These are phyloP conservation scores for Exophiala xenobiotica DNA, from an alignment of 2,329 filamentous ascomycete genomes.

Conservation along the genomic window DNA sequence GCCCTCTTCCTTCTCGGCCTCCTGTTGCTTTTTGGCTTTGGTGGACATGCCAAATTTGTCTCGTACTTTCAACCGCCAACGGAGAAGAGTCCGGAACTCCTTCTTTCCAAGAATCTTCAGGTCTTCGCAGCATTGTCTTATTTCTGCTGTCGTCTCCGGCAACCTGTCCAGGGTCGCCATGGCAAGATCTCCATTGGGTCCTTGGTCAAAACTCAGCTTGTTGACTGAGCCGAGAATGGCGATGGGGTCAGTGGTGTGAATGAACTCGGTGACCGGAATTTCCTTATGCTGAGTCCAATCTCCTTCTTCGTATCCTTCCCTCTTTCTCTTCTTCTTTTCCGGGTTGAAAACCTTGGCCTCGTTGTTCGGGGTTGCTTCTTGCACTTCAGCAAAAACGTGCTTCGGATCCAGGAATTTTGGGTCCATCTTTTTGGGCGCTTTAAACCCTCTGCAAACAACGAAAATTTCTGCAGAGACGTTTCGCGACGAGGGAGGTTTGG, in stretches of 20 bases:
- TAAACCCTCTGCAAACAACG: constrained; percentile 92
- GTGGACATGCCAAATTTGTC: constrained; percentile 77
- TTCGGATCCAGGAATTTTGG: constrained; percentile 87
- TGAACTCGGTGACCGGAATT: constrained; percentile 83
- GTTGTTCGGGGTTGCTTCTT: constrained; percentile 83
- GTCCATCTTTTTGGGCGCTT: constrained; percentile 90
- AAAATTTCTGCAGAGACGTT: constrained; percentile 99
- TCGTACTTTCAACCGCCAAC: constrained; percentile 84
- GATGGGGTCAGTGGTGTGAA: constrained; percentile 90
- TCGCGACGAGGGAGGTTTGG: constrained; percentile 91
- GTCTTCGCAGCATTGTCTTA: constrained; percentile 74
- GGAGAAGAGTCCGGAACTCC: constrained; percentile 86
- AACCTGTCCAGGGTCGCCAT: constrained; percentile 82
- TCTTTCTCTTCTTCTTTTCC: constrained; percentile 93
- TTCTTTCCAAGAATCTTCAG: constrained; percentile 88
- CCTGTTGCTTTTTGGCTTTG: constrained; percentile 44
- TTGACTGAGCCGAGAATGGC: constrained; percentile 85
- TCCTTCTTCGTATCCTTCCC: constrained; percentile 96
- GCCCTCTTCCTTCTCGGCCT: constrained; percentile 45
- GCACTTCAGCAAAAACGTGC: constrained; percentile 89
- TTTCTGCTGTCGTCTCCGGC: constrained; percentile 81
- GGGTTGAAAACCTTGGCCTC: constrained; percentile 98
- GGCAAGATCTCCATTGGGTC: constrained; percentile 78
- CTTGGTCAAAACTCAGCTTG: constrained; percentile 76
- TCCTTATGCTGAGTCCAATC: constrained; percentile 93